Conservation (phyloP, 306 rosid genomes). For the Trifolium fragiferum region DNA sequence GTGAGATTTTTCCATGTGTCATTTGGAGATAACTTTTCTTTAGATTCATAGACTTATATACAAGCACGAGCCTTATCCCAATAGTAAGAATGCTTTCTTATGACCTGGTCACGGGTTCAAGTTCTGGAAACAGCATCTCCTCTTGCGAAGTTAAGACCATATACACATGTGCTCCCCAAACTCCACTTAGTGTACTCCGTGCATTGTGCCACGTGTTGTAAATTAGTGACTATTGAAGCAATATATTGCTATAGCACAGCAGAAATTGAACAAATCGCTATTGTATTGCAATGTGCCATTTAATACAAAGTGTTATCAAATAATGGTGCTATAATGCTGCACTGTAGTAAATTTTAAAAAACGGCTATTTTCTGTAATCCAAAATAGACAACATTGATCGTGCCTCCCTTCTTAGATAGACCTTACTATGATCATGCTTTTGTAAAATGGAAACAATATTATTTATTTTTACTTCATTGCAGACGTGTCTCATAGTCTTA, state of each 20-base stretch:
- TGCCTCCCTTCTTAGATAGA: neutral
- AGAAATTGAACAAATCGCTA: neutral
- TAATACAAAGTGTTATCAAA: neutral
- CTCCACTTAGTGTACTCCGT: neutral
- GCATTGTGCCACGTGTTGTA: neutral
- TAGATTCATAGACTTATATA: neutral
- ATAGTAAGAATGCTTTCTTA: neutral
- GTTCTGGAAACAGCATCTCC: neutral
- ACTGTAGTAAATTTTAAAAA: neutral
- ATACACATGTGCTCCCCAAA: neutral
- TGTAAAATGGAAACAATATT: neutral
- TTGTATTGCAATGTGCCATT: neutral
- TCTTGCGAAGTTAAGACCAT: neutral
- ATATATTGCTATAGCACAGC: neutral
- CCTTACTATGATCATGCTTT: neutral
- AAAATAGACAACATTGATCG: neutral
- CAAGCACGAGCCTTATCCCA: neutral
- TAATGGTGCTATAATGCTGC: neutral
- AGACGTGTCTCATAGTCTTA: slow-evolving; percentile 34
- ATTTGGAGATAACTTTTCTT: neutral
- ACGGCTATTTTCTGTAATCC: neutral
- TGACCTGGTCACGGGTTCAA: neutral
- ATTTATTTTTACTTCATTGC: neutral
- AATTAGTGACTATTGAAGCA: neutral
- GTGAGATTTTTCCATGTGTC: neutral